Evolutionary conservation across 176 grass and related monocot species (phyloP).

Genomic region (Puccinellia tenuiflora): DNA sequence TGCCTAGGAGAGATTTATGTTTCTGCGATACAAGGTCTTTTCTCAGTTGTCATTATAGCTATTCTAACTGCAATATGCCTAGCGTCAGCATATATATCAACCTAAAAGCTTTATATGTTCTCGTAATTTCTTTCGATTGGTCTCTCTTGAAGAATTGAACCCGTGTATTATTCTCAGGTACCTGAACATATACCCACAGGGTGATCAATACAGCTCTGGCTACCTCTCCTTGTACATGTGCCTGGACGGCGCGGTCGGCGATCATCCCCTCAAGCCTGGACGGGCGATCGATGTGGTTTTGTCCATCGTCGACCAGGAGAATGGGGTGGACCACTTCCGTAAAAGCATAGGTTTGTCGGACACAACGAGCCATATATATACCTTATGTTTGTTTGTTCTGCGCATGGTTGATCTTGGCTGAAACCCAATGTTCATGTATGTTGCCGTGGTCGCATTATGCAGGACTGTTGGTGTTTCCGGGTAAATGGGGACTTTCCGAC

Average conservation of each 20-base stretch:
- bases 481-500: not conserved
- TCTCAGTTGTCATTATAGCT: not conserved
- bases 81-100: not conserved
- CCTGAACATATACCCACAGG: not conserved
- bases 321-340: not conserved
- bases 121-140: not conserved
- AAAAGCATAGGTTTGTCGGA: not conserved
- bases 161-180: not conserved
- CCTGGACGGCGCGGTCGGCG: not conserved
- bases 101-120: not conserved
- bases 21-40: not conserved
- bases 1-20: too few relatives aligned
- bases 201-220: not conserved
- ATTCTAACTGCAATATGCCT: not conserved
- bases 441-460: not conserved
- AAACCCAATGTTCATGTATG: not conserved
- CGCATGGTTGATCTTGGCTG: not conserved
- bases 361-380: not conserved
- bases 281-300: not conserved
- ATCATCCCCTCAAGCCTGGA: not conserved
- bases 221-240: slow-evolving; percentile 15
- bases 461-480: not conserved
- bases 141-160: not conserved
- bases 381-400: not conserved
- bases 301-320: not conserved